phyloP scores from a whole-genome alignment of 305 asterid genomes.

The Salvia sclarea region DNA sequence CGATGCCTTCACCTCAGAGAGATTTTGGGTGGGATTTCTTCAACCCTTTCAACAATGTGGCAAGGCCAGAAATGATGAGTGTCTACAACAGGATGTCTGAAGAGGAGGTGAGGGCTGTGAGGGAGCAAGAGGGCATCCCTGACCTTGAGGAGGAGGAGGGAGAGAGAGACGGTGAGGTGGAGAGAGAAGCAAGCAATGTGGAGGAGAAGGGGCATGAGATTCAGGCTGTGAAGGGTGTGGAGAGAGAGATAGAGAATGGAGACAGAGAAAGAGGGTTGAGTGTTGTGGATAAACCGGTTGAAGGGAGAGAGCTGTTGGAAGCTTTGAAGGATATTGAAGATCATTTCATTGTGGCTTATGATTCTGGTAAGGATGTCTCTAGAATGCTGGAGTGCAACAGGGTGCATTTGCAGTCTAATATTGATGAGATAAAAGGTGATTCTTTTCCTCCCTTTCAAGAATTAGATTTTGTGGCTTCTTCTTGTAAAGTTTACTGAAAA shows the following conservation, averaged over 20 bases:
- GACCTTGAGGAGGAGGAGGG: constrained; percentile 81
- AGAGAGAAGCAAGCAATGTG: constrained; percentile 32
- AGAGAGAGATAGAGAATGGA: constrained; percentile 15
- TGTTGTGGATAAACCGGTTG: constrained; percentile 64
- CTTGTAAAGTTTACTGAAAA: neutral
- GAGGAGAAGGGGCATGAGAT: constrained; percentile 31
- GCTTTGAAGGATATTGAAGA: constrained; percentile 83
- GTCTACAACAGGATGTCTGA: constrained; percentile 67
- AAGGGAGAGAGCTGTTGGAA: constrained; percentile 86
- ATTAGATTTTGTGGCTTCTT: constrained; percentile 5
- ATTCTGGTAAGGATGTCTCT: constrained; percentile 81
- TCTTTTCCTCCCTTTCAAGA: constrained; percentile 1
- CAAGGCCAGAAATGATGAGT: constrained; percentile 56
- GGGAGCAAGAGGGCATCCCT: constrained; percentile 88
- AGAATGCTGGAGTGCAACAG: constrained; percentile 87
- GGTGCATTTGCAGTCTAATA: constrained; percentile 77
- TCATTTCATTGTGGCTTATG: constrained; percentile 75
- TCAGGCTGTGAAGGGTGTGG: constrained; percentile 45
- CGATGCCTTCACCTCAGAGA: constrained; percentile 57
- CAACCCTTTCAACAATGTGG: constrained; percentile 61
- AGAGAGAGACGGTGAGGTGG: constrained; percentile 35
- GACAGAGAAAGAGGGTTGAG: constrained; percentile 44
- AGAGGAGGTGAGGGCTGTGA: constrained; percentile 82
- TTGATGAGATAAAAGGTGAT: constrained; percentile 81
- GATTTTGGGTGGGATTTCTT: constrained; percentile 96